Evolutionary conservation across 2,329 filamentous ascomycete genomes (phyloP).

Genomic region (Ascochyta pisi): DNA sequence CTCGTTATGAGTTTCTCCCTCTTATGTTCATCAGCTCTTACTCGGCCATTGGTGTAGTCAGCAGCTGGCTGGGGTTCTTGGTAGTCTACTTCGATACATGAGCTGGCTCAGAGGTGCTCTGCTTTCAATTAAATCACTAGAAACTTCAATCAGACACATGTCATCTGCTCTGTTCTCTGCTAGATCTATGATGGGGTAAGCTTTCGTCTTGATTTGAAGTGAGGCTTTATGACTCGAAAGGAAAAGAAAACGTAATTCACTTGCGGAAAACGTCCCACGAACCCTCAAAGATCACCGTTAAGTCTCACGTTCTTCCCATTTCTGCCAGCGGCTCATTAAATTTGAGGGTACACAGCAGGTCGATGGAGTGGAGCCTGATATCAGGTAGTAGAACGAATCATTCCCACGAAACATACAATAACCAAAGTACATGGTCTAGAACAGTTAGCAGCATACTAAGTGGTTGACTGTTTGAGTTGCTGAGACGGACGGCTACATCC

Average conservation of each 20-base stretch:
- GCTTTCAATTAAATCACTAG: background rate
- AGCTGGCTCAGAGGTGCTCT: background rate
- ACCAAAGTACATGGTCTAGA: too few relatives aligned
- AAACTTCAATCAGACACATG: too few relatives aligned
- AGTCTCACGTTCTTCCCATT: background rate
- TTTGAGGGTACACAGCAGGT: background rate
- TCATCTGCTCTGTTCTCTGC: too few relatives aligned
- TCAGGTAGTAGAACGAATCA: background rate
- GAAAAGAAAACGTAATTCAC: background rate
- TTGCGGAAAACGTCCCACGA: too few relatives aligned
- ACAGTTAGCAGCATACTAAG: constrained; percentile 3
- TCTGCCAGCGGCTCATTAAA: background rate
- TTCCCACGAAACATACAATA: background rate
- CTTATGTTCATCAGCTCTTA: constrained; percentile 98
- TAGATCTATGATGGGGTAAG: too few relatives aligned
- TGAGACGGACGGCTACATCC: constrained; percentile 8
- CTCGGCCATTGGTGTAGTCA: constrained; percentile 90
- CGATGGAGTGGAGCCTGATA: background rate
- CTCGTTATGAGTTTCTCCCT: constrained; percentile 85
- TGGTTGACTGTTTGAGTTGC: background rate
- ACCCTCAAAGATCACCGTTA: background rate
- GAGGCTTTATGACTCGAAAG: background rate
- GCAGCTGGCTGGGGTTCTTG: constrained; percentile 93
- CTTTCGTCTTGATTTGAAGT: background rate
- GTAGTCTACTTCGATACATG: constrained; percentile 77